These are phyloP conservation scores for Leishmania braziliensis DNA, from an alignment of 208 protist genomes.

Conservation along the genomic window DNA sequence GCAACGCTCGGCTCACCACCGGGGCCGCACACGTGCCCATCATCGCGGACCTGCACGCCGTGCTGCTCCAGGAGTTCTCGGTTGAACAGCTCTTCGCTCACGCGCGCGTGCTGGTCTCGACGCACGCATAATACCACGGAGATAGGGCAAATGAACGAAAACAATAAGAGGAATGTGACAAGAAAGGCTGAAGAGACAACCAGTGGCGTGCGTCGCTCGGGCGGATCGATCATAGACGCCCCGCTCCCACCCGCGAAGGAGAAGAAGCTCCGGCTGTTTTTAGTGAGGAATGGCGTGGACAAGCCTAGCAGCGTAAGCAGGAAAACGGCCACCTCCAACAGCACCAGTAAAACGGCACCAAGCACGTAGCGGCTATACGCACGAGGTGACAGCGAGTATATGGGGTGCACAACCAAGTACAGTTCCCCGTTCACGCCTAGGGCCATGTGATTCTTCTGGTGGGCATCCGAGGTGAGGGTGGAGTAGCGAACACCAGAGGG, in stretches of 20 bases:
- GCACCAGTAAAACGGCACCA: background rate
- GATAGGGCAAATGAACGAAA: background rate
- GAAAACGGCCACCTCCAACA: background rate
- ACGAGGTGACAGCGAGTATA: background rate
- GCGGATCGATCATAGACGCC: too few species aligned
- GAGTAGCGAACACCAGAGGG: background rate
- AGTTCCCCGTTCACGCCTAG: background rate
- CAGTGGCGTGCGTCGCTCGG: background rate
- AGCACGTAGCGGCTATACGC: background rate
- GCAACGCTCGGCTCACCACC: conserved; percentile 3
- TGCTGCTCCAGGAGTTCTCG: conserved; percentile 3
- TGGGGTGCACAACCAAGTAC: conserved; percentile 10
- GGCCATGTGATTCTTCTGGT: conserved; percentile 1
- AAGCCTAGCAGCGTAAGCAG: conserved; percentile 1
- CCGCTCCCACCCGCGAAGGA: conserved; percentile 2
- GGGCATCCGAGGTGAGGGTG: background rate
- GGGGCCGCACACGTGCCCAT: conserved; percentile 1
- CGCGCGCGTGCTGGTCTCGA: background rate
- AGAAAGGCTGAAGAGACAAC: background rate
- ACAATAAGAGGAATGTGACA: background rate
- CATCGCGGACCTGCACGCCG: conserved; percentile 7
- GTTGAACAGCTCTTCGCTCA: conserved; percentile 11
- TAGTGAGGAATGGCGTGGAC: background rate
- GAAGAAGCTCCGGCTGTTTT: background rate
- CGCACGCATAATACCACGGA: background rate